These are phyloP conservation scores for Phytopythium montanum DNA, from an alignment of 352 stramenopile species.

Conservation along the genomic window DNA sequence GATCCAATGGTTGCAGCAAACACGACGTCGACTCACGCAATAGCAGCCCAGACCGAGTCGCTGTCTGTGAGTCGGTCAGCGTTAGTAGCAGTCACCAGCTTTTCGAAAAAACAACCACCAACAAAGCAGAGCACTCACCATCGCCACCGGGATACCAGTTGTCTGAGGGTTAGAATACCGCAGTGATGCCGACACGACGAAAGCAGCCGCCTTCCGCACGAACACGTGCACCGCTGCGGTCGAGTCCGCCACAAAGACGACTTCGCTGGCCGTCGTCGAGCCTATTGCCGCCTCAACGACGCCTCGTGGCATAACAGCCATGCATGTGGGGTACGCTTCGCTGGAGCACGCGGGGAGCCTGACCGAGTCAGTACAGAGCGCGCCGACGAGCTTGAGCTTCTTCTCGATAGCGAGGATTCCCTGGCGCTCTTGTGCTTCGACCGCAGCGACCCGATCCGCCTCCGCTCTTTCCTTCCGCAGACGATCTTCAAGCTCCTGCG, in stretches of 20 bases:
- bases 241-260: slow-evolving; percentile 39
- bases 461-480: slow-evolving; percentile 23
- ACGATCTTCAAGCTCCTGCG: slow-evolving; percentile 29
- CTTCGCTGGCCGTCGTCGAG: slow-evolving; percentile 19
- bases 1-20: neutral
- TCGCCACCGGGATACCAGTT: neutral
- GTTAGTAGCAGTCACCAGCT: neutral
- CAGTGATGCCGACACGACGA: slow-evolving; percentile 16
- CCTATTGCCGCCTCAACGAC: slow-evolving; percentile 6
- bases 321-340: slow-evolving; percentile 7
- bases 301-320: slow-evolving; percentile 11
- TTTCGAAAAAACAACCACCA: neutral
- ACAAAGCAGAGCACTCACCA: neutral
- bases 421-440: slow-evolving; percentile 36
- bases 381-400: slow-evolving; percentile 38
- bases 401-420: slow-evolving; percentile 35
- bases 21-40: slow-evolving; percentile 7
- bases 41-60: slow-evolving; percentile 14
- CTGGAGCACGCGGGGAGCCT: slow-evolving; percentile 9
- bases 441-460: slow-evolving; percentile 29
- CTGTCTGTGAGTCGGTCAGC: neutral
- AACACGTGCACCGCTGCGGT: slow-evolving; percentile 25
- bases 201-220: slow-evolving; percentile 16
- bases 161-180: too few relatives aligned
- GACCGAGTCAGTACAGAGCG: slow-evolving; percentile 45